Evolutionary conservation across 2,329 filamentous ascomycete species (phyloP), one percentile per base, ranked within the genome.

Genomic region (Pseudopithomyces maydicus): DNA sequence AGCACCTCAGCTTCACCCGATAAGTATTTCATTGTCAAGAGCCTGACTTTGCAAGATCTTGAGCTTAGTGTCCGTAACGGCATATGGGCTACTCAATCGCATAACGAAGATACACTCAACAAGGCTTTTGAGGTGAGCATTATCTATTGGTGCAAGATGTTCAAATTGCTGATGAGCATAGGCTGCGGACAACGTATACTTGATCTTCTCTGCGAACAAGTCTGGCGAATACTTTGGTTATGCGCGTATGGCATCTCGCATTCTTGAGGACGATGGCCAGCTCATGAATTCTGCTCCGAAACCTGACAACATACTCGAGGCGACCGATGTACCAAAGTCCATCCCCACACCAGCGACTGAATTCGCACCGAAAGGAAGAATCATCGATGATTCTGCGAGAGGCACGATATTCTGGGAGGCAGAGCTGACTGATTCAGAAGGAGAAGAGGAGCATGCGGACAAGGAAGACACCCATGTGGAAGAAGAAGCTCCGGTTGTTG

Each of bases 321-420:
- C 86, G 23, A 75, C 84, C 15, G 90, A 94, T 61, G 80, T 91
- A 5, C 88, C 92, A 2, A 90, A 91, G 69, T 90, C 91, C 6
- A 96, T 92, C 11, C 83, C 87, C 0, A 97, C 92, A 20, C 86
- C 89, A 55, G 87, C 91, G 17, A 96, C 90, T 0, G 87, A 90
- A 46, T 88, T 84, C 50, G 89, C 90, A 2, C 93, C 93, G 0
- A 89, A 85, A 68, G 94, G 94, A 22, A 87, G 88, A 53, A 96
- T 98, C 56, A 94, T 97, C 45, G 92, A 97, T 68, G 94, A 98
- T 72, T 93, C 91, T 3, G 90, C 91, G 0, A 85, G 94, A n/a
- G 94, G 94, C 0, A 97, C 93, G 0, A 97, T 97, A 39, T 98
- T 98, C 69, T 98, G 94, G 94, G 94, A 98, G 74, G 88, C 89